Evolutionary conservation across 768 basidiomycete genomes (phyloP).

Genomic region (Hemileccinum impolitum): DNA sequence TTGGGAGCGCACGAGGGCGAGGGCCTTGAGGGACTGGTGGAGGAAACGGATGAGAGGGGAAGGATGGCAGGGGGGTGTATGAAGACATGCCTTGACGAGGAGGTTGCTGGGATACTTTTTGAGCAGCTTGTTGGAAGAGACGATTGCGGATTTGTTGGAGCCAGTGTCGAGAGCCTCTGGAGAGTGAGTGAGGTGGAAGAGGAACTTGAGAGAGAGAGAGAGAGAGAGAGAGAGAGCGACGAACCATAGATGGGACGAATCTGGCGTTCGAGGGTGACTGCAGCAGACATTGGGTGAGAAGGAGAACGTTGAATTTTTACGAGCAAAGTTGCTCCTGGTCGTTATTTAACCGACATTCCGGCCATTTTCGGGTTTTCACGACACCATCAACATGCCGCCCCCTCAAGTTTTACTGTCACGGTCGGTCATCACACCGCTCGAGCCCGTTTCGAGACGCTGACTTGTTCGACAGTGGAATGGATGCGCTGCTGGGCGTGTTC

Average conservation of each 20-base stretch:
- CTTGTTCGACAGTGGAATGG: constrained; percentile 47
- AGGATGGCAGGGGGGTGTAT: neutral
- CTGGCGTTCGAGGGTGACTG: constrained; percentile 69
- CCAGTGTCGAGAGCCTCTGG: constrained; percentile 83
- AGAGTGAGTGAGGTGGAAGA: constrained; percentile 2
- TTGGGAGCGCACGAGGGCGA: constrained; percentile 79
- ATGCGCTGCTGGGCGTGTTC: constrained; percentile 72
- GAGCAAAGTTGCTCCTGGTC: constrained; percentile 12
- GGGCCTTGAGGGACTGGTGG: constrained; percentile 72
- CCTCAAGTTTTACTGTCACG: constrained; percentile 36
- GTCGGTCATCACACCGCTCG: constrained; percentile 13
- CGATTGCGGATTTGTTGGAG: constrained; percentile 82
- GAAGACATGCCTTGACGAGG: constrained; percentile 56
- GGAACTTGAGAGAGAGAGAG: too few relatives aligned
- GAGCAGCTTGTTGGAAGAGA: constrained; percentile 81
- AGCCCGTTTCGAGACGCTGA: too few relatives aligned
- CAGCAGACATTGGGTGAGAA: constrained; percentile 38
- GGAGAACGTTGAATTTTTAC: constrained; percentile 26
- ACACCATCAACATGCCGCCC: constrained; percentile 37
- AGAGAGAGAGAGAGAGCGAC: constrained; percentile 12
- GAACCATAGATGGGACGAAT: constrained; percentile 82
- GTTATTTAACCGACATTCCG: constrained; percentile 22
- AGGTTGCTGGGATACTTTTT: constrained; percentile 80
- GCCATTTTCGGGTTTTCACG: constrained; percentile 23
- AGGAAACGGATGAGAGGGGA: constrained; percentile 12